Percentiles rank a stretch among this genome's conserved stretches.
phyloP scores from a whole-genome alignment of 2,329 filamentous ascomycete species.

The Aspergillus ruber region DNA sequence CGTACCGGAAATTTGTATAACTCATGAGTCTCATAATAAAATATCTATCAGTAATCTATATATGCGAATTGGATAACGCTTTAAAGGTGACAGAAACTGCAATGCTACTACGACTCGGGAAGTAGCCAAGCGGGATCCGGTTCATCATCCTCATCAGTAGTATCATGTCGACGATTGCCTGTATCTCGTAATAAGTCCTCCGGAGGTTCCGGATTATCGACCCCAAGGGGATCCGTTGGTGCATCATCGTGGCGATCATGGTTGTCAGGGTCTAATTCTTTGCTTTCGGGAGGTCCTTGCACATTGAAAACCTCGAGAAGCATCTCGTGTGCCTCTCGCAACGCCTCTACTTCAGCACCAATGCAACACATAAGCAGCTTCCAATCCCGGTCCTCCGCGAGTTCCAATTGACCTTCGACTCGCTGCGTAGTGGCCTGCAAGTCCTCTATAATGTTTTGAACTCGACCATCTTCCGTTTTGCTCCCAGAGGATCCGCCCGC shows the following conservation, averaged over 20 bases:
- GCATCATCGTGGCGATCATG: slow-evolving; percentile 5
- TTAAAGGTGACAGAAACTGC: too few relatives aligned
- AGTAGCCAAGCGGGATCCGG: slow-evolving; percentile 41
- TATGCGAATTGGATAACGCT: too few relatives aligned
- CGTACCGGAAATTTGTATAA: too few relatives aligned
- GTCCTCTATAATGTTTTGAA: slow-evolving; percentile 33
- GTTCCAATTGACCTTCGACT: slow-evolving; percentile 44
- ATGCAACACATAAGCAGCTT: slow-evolving; percentile 57
- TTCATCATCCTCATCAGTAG: slow-evolving; percentile 34
- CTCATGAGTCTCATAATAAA: too few relatives aligned
- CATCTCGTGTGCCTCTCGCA: slow-evolving; percentile 33
- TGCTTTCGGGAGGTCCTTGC: slow-evolving; percentile 7
- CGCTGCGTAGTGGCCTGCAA: slow-evolving; percentile 43
- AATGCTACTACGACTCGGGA: slow-evolving; percentile 17
- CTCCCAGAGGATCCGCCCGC: slow-evolving; percentile 6
- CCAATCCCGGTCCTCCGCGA: slow-evolving; percentile 52
- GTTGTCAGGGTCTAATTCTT: neutral
- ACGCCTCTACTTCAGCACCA: slow-evolving; percentile 55
- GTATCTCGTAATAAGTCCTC: slow-evolving; percentile 30
- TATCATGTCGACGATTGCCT: slow-evolving; percentile 13
- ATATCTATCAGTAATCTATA: too few relatives aligned
- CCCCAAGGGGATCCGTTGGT: slow-evolving; percentile 15
- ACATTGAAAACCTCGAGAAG: slow-evolving; percentile 30
- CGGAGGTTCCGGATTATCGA: slow-evolving; percentile 30
- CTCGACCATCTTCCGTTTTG: slow-evolving; percentile 17